Conservation (phyloP, 129 eudicot genomes). For the Escallonia rubra region DNA sequence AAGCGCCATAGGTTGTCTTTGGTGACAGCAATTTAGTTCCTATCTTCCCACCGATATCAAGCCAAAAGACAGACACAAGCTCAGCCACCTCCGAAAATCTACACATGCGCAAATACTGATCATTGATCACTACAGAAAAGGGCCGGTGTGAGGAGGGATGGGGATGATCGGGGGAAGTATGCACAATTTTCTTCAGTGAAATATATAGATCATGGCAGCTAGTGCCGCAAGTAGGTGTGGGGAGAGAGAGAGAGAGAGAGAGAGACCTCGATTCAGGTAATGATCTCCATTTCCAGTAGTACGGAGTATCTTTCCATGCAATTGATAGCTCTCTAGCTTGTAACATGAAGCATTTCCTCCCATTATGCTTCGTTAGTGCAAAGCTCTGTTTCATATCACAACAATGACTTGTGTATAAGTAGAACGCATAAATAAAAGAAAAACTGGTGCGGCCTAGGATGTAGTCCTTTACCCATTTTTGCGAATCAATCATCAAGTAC, state of each 20-base stretch:
- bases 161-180: not conserved
- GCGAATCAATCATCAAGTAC: too few relatives aligned
- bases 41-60: constrained; percentile 25
- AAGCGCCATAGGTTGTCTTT: constrained; percentile 26
- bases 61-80: constrained; percentile 21
- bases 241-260: not conserved
- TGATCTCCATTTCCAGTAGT: constrained; percentile 5
- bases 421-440: too few relatives aligned
- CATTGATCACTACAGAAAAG: too few relatives aligned
- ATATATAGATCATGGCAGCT: not conserved
- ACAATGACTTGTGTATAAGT: not conserved
- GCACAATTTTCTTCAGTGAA: not conserved
- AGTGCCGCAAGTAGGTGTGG: too few relatives aligned
- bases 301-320: not conserved
- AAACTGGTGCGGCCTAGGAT: too few relatives aligned
- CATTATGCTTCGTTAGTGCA: not conserved
- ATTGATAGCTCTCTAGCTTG: constrained; percentile 10
- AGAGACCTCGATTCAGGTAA: not conserved
- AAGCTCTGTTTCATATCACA: constrained; percentile 9
- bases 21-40: constrained; percentile 18
- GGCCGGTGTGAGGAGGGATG: too few relatives aligned
- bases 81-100: constrained; percentile 26
- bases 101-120: not conserved
- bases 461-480: too few relatives aligned
- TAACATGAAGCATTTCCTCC: constrained; percentile 10